These are phyloP conservation scores for Talaromyces liani DNA, from an alignment of 495 filamentous ascomycete species.

Conservation along the genomic window DNA sequence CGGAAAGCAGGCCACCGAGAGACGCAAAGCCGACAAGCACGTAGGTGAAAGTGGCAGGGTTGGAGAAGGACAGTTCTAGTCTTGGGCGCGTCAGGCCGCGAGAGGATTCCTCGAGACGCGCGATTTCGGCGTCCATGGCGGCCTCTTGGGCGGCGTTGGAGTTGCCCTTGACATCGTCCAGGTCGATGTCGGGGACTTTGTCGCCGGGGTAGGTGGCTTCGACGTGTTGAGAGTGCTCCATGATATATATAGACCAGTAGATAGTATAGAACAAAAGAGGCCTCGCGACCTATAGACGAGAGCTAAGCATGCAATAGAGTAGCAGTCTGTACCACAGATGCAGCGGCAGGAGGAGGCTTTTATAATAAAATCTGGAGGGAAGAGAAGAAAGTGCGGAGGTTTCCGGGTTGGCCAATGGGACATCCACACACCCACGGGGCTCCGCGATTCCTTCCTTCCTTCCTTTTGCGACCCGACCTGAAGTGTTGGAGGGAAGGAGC, in stretches of 20 bases:
- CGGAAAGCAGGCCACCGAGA: constrained; percentile 55
- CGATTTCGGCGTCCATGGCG: constrained; percentile 30
- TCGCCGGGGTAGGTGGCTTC: constrained; percentile 21
- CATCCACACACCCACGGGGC: not conserved
- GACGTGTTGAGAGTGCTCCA: constrained; percentile 21
- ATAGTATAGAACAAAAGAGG: not conserved
- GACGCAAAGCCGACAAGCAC: constrained; percentile 56
- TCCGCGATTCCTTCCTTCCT: not conserved
- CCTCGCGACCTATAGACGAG: not conserved
- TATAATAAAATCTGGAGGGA: not conserved
- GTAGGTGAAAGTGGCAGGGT: constrained; percentile 45
- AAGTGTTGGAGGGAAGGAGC: not conserved
- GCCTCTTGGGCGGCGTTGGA: constrained; percentile 23
- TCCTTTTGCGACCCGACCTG: not conserved
- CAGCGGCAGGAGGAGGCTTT: not conserved
- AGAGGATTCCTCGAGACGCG: constrained; percentile 25
- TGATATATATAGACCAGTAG: constrained; percentile 10
- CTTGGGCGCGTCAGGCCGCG: constrained; percentile 20
- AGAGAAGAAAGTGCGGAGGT: not conserved
- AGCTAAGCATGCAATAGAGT: not conserved
- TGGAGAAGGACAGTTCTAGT: constrained; percentile 24
- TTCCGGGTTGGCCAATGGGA: not conserved
- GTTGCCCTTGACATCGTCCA: constrained; percentile 21
- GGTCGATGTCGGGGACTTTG: constrained; percentile 19
- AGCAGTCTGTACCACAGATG: not conserved